Percentiles rank a stretch among this genome's conserved stretches.
Conservation (phyloP, 2,329 filamentous ascomycete genomes). For the Nemania serpens region DNA sequence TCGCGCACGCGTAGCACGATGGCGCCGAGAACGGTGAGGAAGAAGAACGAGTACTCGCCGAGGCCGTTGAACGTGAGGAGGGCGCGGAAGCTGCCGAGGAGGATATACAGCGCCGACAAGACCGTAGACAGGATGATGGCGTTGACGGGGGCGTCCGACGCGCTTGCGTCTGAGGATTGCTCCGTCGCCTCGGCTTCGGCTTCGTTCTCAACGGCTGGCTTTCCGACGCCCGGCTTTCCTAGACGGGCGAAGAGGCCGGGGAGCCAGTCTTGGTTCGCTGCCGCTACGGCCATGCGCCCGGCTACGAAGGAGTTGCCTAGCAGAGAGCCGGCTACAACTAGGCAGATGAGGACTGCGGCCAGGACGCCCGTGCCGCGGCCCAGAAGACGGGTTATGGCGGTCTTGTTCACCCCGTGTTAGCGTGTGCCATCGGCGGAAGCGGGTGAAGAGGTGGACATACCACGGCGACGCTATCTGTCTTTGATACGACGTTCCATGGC, state of each 20-base stretch:
- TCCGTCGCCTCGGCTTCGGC: slow-evolving; percentile 1
- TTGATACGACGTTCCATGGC: slow-evolving; percentile 62
- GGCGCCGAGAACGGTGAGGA: slow-evolving; percentile 63
- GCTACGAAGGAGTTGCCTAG: slow-evolving; percentile 67
- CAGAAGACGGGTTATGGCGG: slow-evolving; percentile 59
- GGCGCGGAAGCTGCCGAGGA: slow-evolving; percentile 64
- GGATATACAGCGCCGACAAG: slow-evolving; percentile 61
- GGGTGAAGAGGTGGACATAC: slow-evolving; percentile 45
- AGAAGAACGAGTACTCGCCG: slow-evolving; percentile 67
- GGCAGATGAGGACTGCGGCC: slow-evolving; percentile 60
- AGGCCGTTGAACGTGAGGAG: slow-evolving; percentile 65
- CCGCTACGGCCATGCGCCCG: slow-evolving; percentile 64
- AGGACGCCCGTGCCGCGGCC: slow-evolving; percentile 58
- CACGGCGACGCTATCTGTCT: slow-evolving; percentile 66
- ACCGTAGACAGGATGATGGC: slow-evolving; percentile 55
- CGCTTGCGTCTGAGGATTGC: slow-evolving; percentile 12
- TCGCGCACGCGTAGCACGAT: slow-evolving; percentile 61
- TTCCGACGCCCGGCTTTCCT: slow-evolving; percentile 47
- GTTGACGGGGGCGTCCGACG: slow-evolving; percentile 58
- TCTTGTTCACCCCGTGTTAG: slow-evolving; percentile 43
- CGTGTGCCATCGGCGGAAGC: neutral
- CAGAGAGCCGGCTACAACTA: slow-evolving; percentile 65
- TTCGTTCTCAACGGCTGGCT: slow-evolving; percentile 3
- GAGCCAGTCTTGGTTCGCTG: slow-evolving; percentile 58
- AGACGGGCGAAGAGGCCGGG: slow-evolving; percentile 51